Base-by-base conservation (phyloP, 495 filamentous ascomycete species). In the Tuber indicum region DNA sequence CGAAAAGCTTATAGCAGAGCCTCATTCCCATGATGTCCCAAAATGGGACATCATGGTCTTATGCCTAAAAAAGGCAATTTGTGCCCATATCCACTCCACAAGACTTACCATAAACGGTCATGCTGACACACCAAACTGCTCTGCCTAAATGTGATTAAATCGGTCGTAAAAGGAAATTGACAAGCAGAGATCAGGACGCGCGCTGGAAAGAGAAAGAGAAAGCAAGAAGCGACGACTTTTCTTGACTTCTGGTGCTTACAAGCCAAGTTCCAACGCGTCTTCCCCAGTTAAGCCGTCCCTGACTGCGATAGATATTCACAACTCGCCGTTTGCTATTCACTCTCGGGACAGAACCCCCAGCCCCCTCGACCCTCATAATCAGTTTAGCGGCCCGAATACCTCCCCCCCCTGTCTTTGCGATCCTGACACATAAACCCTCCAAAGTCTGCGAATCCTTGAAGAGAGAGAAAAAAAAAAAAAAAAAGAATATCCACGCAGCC, bases 251-350 rank as follows among this genome's bases (percentile, higher is more conserved):
- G 58, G 26, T 66, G 58, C 58, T 36, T 36, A 36, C 58, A 36
- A 66, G 58, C 58, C 58, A 36, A 66, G 58, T 66, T 66, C 58
- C 58, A 66, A 66, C 58, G 58, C 58, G 58, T 66, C 58, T 66
- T 66, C 58, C 58, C 58, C 58, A 62, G 52, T 32, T 62, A 32
- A 32, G 32, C n/a, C 52, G 14, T 66, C 26, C 17, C 26, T 36
- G 1, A 66, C 58, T 66, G 4, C 26, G 58, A 66, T 66, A 66
- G 32, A 66, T 19, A 66, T 32, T 36, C 58, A 19, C 58, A 66
- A 66, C 58, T 3, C 58, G 32, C 16, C 58, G 26, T 36, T 36
- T 36, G 32, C 58, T 19, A 36, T 36, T 36, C n/a, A 36, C 58
- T 3, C 58, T 19, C 26, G 1, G 58, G 26, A 66, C 58, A 66